Percentiles rank a stretch among this genome's conserved stretches.
Evolutionary conservation across 1,284 basidiomycete species (phyloP).

Genomic region (Mycosarcoma maydis): DNA sequence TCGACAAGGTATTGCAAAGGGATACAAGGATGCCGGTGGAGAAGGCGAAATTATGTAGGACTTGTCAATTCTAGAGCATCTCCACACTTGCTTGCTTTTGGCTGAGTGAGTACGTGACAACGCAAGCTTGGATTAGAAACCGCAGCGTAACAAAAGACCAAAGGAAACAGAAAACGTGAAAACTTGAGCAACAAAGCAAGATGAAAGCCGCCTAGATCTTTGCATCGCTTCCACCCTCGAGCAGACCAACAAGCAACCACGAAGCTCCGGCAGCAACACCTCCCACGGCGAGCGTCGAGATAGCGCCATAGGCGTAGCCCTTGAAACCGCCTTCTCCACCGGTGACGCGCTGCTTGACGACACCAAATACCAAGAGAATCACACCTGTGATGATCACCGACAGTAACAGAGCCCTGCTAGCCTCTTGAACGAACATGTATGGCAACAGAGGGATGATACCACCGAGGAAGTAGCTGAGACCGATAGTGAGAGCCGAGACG

Average conservation of each 20-base stretch:
- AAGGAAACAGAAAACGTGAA: conserved; percentile 2
- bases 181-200: conserved; percentile 3
- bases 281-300: conserved; percentile 88
- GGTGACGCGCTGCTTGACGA: conserved; percentile 56
- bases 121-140: no score
- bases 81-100: no score
- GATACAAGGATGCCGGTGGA: conserved; percentile 73
- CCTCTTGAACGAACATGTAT: conserved; percentile 56
- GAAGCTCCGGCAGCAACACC: conserved; percentile 88
- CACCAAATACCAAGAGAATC: conserved; percentile 58
- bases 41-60: conserved; percentile 35
- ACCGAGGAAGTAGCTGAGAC: conserved; percentile 56
- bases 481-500: conserved; percentile 55
- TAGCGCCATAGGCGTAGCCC: conserved; percentile 79
- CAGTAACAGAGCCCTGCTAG: conserved; percentile 39
- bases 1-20: conserved; percentile 85
- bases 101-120: no score
- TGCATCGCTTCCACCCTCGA: conserved; percentile 71
- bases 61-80: no score
- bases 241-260: conserved; percentile 80
- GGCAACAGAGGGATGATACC: conserved; percentile 59
- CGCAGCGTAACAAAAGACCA: no score
- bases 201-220: conserved; percentile 7
- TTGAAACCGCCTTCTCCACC: conserved; percentile 49
- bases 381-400: conserved; percentile 58